Conservation (phyloP, 2,329 filamentous ascomycete species). For the Sarocladiaceae sp. region DNA sequence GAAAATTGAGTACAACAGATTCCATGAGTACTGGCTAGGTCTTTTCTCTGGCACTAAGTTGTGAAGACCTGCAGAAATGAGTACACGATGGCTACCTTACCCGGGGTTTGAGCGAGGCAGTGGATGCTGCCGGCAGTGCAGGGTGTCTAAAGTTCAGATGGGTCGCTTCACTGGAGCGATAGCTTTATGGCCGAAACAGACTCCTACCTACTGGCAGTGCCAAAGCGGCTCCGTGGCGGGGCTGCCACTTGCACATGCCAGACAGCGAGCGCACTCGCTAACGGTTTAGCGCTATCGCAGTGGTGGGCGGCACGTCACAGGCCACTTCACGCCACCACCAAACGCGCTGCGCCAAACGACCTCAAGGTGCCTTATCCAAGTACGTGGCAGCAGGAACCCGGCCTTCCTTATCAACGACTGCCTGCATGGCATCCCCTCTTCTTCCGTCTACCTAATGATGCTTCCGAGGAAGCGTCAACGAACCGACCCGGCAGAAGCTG, state of each 20-base stretch:
- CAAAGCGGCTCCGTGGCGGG: not conserved
- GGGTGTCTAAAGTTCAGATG: too few relatives aligned
- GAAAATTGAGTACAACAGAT: too few relatives aligned
- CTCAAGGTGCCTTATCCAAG: too few relatives aligned
- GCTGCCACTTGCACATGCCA: not conserved
- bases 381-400: not conserved
- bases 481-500: slow-evolving; percentile 5
- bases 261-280: not conserved
- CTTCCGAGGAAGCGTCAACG: slow-evolving; percentile 12
- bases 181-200: too few relatives aligned
- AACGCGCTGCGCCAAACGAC: slow-evolving; percentile 2
- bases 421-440: not conserved
- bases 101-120: too few relatives aligned
- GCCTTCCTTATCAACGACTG: slow-evolving; percentile 3
- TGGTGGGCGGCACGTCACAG: slow-evolving; percentile 5
- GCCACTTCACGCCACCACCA: slow-evolving; percentile 4
- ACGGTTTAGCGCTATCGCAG: not conserved
- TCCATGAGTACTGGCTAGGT: too few relatives aligned
- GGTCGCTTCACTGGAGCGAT: too few relatives aligned
- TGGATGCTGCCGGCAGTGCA: too few relatives aligned
- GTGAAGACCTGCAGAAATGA: too few relatives aligned
- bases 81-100: too few relatives aligned
- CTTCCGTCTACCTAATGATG: slow-evolving; percentile 7
- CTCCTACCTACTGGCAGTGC: too few relatives aligned
- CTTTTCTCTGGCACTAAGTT: too few relatives aligned